These are phyloP conservation scores for Candida coquimbonensis DNA, from an alignment of 805 yeast species.

Conservation along the genomic window DNA sequence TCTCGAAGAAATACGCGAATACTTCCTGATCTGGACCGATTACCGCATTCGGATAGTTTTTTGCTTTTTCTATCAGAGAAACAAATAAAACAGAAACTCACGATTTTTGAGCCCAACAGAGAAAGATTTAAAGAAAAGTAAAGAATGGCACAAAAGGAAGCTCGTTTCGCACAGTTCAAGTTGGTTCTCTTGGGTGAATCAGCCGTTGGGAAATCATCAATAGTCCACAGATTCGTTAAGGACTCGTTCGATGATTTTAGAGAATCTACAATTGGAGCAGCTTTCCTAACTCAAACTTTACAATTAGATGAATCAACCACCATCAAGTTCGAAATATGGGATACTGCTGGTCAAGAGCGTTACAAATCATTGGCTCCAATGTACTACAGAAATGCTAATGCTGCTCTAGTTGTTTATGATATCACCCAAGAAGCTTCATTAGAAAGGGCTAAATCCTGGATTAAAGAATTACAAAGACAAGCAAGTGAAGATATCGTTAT, in stretches of 20 bases:
- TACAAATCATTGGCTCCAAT: constrained; percentile 78
- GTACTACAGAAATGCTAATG: constrained; percentile 76
- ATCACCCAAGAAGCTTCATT: constrained; percentile 60
- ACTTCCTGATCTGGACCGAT: background rate
- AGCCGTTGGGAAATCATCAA: constrained; percentile 80
- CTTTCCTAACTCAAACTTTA: constrained; percentile 80
- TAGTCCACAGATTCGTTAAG: constrained; percentile 74
- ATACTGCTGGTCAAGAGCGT: constrained; percentile 94
- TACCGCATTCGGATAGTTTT: background rate
- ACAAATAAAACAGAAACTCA: background rate
- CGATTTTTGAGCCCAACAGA: too few species aligned
- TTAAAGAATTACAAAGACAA: constrained; percentile 65
- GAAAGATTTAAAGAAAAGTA: background rate
- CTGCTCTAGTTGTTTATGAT: constrained; percentile 74
- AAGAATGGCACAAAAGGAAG: constrained; percentile 8
- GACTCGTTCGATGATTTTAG: constrained; percentile 69
- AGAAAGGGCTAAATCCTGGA: constrained; percentile 68
- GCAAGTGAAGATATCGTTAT: constrained; percentile 57
- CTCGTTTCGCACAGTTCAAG: constrained; percentile 47
- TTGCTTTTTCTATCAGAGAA: constrained; percentile 1
- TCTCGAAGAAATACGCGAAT: background rate
- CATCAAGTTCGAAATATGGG: constrained; percentile 51
- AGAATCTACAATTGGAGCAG: constrained; percentile 98
- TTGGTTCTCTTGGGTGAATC: constrained; percentile 57
- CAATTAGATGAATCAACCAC: constrained; percentile 36